phyloP scores from a whole-genome alignment of 2,329 filamentous ascomycete species.

The Aspergillus neoniger region DNA sequence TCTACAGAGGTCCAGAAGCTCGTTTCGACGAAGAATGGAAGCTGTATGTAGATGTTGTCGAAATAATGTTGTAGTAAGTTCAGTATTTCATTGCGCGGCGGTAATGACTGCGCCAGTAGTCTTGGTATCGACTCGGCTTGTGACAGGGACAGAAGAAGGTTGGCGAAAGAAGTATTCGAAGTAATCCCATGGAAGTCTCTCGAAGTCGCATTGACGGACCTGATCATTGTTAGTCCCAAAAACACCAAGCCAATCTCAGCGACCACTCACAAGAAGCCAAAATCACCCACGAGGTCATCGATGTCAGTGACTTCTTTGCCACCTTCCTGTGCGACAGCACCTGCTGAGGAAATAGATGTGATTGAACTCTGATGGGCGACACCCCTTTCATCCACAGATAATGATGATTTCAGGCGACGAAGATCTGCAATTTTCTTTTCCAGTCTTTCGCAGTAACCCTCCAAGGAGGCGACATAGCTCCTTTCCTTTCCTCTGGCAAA shows the following conservation, averaged over 20 bases:
- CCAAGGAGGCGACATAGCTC: slow-evolving; percentile 95
- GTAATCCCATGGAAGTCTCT: slow-evolving; percentile 89
- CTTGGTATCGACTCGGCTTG: slow-evolving; percentile 71
- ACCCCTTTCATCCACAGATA: slow-evolving; percentile 29
- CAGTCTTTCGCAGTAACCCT: slow-evolving; percentile 84
- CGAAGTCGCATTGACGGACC: slow-evolving; percentile 90
- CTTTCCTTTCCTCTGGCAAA: slow-evolving; percentile 94
- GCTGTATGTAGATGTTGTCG: slow-evolving; percentile 74
- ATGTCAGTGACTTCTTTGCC: slow-evolving; percentile 78
- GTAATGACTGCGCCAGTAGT: slow-evolving; percentile 63
- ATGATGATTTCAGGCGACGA: slow-evolving; percentile 33
- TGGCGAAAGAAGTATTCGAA: slow-evolving; percentile 88
- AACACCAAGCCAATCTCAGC: slow-evolving; percentile 2
- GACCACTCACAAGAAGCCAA: slow-evolving; percentile 75
- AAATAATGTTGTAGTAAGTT: slow-evolving; percentile 80
- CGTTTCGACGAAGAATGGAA: slow-evolving; percentile 81
- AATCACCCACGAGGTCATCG: slow-evolving; percentile 88
- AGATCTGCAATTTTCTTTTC: slow-evolving; percentile 68
- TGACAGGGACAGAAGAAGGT: slow-evolving; percentile 80
- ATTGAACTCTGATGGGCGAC: slow-evolving; percentile 39
- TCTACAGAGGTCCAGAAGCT: slow-evolving; percentile 76
- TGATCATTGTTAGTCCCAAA: slow-evolving; percentile 40
- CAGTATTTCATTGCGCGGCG: slow-evolving; percentile 67
- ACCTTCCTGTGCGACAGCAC: slow-evolving; percentile 41
- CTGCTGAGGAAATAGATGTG: slow-evolving; percentile 34